Evolutionary conservation across 208 protist genomes (phyloP).

Genomic region (Phytomonas sp.): DNA sequence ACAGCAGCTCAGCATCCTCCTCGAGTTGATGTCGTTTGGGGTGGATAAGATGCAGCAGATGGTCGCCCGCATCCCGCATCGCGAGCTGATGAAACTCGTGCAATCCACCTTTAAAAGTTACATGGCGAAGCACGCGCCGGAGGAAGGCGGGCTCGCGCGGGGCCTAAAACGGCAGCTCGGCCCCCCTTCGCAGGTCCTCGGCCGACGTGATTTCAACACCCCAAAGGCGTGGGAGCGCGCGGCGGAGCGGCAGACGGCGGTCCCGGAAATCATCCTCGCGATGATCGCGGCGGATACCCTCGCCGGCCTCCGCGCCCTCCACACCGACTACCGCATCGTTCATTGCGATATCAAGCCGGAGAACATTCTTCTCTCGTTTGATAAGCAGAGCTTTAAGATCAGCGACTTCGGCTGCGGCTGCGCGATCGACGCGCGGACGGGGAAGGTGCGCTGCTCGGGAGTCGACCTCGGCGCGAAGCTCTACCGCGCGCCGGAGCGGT

Average conservation of each 20-base stretch:
- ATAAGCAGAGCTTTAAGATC: conserved; percentile 66
- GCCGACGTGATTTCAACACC: conserved; percentile 45
- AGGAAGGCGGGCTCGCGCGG: conserved; percentile 19
- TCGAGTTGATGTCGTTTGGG: conserved; percentile 81
- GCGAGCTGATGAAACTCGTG: conserved; percentile 56
- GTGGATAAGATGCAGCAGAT: conserved; percentile 72
- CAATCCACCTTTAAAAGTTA: conserved; percentile 66
- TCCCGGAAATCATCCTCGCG: conserved; percentile 99
- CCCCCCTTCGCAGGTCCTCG: conserved; percentile 47
- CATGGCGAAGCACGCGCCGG: conserved; percentile 18
- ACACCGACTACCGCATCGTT: conserved; percentile 80
- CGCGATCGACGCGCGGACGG: conserved; percentile 42
- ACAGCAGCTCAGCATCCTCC: conserved; percentile 69
- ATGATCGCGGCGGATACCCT: conserved; percentile 97
- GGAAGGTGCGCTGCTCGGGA: conserved; percentile 30
- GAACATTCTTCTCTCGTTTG: conserved; percentile 90
- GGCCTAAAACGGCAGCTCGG: conserved; percentile 33
- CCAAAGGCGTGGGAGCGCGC: conserved; percentile 69
- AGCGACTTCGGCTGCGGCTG: conserved; percentile 84
- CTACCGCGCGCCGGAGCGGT: conserved; percentile 81
- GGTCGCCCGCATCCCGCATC: conserved; percentile 56
- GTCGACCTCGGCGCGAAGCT: conserved; percentile 75
- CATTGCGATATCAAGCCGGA: conserved; percentile 97
- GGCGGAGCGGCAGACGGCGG: conserved; percentile 96
- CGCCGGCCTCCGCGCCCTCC: conserved; percentile 73